A percentile compares a stretch with the other conserved stretches of the same genome.
These are phyloP conservation scores for Maudiozyma turicensis DNA, from an alignment of 805 yeast genomes.

Conservation along the genomic window DNA sequence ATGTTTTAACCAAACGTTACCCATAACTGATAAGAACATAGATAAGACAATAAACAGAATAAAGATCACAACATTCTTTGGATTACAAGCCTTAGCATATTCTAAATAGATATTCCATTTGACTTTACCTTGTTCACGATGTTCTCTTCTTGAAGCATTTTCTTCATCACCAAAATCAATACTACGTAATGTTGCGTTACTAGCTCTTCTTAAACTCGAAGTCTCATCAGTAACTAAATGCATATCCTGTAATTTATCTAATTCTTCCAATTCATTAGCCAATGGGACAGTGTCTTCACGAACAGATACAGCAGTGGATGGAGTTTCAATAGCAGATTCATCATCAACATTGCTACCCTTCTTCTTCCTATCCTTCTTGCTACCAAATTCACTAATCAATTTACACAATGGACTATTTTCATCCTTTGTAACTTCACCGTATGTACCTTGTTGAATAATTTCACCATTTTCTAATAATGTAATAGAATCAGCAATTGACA, in stretches of 20 bases:
- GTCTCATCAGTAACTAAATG: constrained; percentile 26
- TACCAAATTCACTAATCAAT: constrained; percentile 57
- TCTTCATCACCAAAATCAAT: constrained; percentile 31
- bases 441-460: constrained; percentile 57
- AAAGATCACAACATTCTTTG: constrained; percentile 50
- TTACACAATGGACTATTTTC: constrained; percentile 41
- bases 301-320: constrained; percentile 9
- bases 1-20: constrained; percentile 89
- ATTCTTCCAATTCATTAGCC: constrained; percentile 25
- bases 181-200: constrained; percentile 33
- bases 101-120: constrained; percentile 75
- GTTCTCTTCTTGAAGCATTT: constrained; percentile 45
- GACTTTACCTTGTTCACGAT: constrained; percentile 87
- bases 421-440: constrained; percentile 37
- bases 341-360: background rate
- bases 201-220: constrained; percentile 51
- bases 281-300: constrained; percentile 21
- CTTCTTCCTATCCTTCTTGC: constrained; percentile 23
- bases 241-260: constrained; percentile 20
- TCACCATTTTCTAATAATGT: constrained; percentile 62
- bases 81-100: constrained; percentile 83
- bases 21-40: constrained; percentile 51
- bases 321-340: constrained; percentile 1
- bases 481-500: constrained; percentile 63
- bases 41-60: constrained; percentile 46